phyloP scores from a whole-genome alignment of 2,329 filamentous ascomycete species.

The Chaetomiaceae sp. region DNA sequence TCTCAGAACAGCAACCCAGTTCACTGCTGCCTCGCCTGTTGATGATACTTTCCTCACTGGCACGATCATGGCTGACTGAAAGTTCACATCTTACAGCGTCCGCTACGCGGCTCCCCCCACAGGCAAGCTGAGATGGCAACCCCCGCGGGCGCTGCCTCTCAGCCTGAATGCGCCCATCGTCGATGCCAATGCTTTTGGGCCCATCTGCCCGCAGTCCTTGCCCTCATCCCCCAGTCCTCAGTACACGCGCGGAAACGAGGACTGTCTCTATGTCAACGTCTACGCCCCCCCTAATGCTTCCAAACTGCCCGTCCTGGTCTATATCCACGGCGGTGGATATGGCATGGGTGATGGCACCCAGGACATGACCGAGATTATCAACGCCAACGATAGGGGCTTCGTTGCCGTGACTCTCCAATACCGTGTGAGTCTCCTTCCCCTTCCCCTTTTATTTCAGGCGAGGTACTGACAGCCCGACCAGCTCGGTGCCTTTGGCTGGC shows the following conservation, averaged over 20 bases:
- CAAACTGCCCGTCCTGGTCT: slow-evolving; percentile 50
- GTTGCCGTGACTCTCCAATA: slow-evolving; percentile 30
- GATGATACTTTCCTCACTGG: too few relatives aligned
- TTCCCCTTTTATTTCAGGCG: too few relatives aligned
- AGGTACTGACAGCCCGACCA: too few relatives aligned
- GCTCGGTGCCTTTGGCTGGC: slow-evolving; percentile 49
- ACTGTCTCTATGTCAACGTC: slow-evolving; percentile 45
- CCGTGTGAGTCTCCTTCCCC: slow-evolving; percentile 33
- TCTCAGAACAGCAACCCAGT: too few relatives aligned
- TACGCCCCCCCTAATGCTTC: slow-evolving; percentile 38
- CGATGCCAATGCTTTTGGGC: slow-evolving; percentile 29
- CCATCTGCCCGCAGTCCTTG: slow-evolving; percentile 33
- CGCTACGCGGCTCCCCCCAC: slow-evolving; percentile 41
- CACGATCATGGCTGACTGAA: slow-evolving; percentile 1
- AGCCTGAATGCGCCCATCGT: slow-evolving; percentile 27
- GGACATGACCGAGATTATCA: slow-evolving; percentile 27
- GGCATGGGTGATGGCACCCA: slow-evolving; percentile 26
- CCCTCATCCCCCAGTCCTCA: slow-evolving; percentile 24
- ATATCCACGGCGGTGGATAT: slow-evolving; percentile 38
- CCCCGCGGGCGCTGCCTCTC: slow-evolving; percentile 32
- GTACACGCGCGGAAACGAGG: slow-evolving; percentile 25
- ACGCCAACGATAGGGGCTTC: slow-evolving; percentile 26
- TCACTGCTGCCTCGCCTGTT: too few relatives aligned
- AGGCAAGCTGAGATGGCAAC: slow-evolving; percentile 40
- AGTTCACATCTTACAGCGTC: slow-evolving; percentile 29